Evolutionary conservation across 2,329 filamentous ascomycete genomes (phyloP).

Genomic region (Calycina herbarum): DNA sequence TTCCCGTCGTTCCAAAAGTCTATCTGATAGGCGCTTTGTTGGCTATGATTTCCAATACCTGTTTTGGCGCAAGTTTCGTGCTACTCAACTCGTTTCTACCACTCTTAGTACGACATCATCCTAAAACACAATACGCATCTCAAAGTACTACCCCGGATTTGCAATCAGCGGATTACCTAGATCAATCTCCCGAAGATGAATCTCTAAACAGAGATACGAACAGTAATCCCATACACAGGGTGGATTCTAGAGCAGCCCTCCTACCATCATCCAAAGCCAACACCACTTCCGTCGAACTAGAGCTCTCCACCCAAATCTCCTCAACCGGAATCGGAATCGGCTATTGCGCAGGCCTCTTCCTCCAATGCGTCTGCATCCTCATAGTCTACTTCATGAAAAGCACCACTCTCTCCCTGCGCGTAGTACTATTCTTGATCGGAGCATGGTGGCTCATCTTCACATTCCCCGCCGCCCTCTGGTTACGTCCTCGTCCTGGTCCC

Average conservation of each 20-base stretch:
- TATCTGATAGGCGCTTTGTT: conserved; percentile 82
- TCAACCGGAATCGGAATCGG: conserved; percentile 92
- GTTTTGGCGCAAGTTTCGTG: conserved; percentile 93
- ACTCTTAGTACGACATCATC: conserved; percentile 84
- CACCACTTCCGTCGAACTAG: conserved; percentile 65
- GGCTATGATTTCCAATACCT: conserved; percentile 88
- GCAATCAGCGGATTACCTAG: conserved; percentile 21
- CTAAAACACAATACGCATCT: conserved; percentile 33
- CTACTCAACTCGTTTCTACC: conserved; percentile 94
- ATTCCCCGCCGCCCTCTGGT: conserved; percentile 82
- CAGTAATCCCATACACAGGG: conserved; percentile 21
- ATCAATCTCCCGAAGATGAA: conserved; percentile 23
- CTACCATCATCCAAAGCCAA: conserved; percentile 36
- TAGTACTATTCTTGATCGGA: conserved; percentile 85
- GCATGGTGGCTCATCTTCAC: conserved; percentile 93
- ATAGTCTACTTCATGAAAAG: conserved; percentile 73
- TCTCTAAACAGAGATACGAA: conserved; percentile 17
- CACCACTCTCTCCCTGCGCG: conserved; percentile 79
- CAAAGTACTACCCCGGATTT: conserved; percentile 32
- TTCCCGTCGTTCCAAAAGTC: conserved; percentile 71
- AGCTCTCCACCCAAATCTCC: conserved; percentile 86
- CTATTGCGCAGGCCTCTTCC: conserved; percentile 80
- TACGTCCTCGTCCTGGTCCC: conserved; percentile 85
- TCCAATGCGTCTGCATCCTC: conserved; percentile 79
- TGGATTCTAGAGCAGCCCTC: conserved; percentile 50